Evolutionary conservation across 495 filamentous ascomycete species (phyloP).

Genomic region (Penicillium cosmopolitanum): DNA sequence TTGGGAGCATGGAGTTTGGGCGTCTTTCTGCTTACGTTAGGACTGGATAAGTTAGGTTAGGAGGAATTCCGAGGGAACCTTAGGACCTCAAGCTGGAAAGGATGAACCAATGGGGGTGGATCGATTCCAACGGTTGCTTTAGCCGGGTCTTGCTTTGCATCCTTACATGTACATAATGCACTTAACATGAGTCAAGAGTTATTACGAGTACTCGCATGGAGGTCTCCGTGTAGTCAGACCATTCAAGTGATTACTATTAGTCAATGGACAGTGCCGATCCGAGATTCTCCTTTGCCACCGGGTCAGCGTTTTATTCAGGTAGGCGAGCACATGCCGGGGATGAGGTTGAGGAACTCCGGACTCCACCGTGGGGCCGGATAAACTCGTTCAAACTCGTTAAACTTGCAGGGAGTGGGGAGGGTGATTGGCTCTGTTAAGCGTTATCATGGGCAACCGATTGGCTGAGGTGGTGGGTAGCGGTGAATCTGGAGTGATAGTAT

Average conservation of each 20-base stretch:
- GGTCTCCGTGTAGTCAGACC: not conserved
- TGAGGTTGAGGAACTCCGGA: not conserved
- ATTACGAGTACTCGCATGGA: not conserved
- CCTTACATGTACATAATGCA: too few relatives aligned
- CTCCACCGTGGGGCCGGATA: slow-evolving; percentile 15
- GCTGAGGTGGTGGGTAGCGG: not conserved
- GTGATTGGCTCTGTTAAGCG: slow-evolving; percentile 21
- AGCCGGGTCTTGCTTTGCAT: too few relatives aligned
- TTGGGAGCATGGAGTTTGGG: slow-evolving; percentile 18
- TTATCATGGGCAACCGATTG: slow-evolving; percentile 28
- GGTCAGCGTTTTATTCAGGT: slow-evolving; percentile 15
- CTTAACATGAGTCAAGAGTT: not conserved
- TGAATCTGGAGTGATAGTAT: too few relatives aligned
- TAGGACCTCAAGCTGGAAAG: too few relatives aligned
- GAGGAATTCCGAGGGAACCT: slow-evolving; percentile 17
- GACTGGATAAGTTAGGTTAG: slow-evolving; percentile 4
- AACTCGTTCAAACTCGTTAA: slow-evolving; percentile 13
- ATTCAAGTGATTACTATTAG: not conserved
- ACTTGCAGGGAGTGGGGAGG: slow-evolving; percentile 1
- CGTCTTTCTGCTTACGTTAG: slow-evolving; percentile 1
- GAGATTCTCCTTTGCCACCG: slow-evolving; percentile 19
- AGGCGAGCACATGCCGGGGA: slow-evolving; percentile 24
- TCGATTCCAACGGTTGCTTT: too few relatives aligned
- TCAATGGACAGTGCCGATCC: not conserved
- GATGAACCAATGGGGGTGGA: too few relatives aligned